Conservation (phyloP, 2,329 filamentous ascomycete species). For the Zasmidium angulare region DNA sequence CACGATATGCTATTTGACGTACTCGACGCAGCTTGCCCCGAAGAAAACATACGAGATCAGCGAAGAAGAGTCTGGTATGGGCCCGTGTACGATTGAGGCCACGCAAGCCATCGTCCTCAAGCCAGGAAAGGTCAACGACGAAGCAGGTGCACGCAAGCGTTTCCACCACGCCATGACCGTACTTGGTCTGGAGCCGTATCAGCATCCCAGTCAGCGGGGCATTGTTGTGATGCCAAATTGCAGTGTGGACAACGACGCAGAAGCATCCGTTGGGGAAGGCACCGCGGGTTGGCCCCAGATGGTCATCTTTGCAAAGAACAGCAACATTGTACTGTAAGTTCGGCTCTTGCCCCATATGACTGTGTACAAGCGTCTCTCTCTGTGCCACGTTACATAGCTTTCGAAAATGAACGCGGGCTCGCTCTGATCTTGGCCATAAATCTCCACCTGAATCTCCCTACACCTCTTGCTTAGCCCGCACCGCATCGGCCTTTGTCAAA, state of each 20-base stretch:
- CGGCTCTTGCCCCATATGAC: too few relatives aligned
- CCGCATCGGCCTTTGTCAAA: constrained; percentile 49
- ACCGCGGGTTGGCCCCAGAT: background rate
- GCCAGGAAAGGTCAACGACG: background rate
- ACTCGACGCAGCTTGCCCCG: constrained; percentile 2
- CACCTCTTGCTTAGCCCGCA: constrained; percentile 24
- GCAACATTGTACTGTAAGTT: background rate
- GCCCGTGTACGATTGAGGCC: background rate
- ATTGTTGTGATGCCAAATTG: background rate
- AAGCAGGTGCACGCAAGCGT: background rate
- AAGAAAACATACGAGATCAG: constrained; percentile 1
- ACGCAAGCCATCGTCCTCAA: constrained; percentile 8
- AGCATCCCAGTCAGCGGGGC: constrained; percentile 12
- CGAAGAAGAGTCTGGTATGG: constrained; percentile 1
- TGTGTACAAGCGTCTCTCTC: too few relatives aligned
- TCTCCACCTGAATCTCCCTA: constrained; percentile 1
- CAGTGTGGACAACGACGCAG: background rate
- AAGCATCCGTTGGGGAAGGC: background rate
- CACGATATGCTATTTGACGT: constrained; percentile 22
- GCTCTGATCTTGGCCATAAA: too few relatives aligned
- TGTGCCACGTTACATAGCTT: too few relatives aligned
- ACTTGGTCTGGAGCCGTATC: constrained; percentile 12
- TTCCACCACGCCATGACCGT: constrained; percentile 15
- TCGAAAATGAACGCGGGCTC: too few relatives aligned
- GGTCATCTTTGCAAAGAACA: background rate